phyloP scores from a whole-genome alignment of 2,329 filamentous ascomycete species.

The Ophiosphaerella narmari region DNA sequence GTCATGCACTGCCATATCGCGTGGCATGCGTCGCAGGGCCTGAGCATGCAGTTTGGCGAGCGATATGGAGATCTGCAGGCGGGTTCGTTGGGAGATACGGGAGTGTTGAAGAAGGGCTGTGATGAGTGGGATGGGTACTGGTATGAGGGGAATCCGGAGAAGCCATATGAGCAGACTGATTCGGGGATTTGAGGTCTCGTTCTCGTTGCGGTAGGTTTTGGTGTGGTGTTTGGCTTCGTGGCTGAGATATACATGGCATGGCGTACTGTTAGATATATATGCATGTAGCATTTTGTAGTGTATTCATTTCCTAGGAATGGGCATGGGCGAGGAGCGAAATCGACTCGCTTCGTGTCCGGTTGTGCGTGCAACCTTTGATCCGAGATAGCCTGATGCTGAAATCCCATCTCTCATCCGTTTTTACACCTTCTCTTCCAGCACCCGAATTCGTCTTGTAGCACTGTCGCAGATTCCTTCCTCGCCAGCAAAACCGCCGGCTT shows the following conservation, averaged over 20 bases:
- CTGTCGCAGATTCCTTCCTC: too few relatives aligned
- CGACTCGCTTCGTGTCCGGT: too few relatives aligned
- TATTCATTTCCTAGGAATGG: neutral
- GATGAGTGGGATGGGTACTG: slow-evolving; percentile 41
- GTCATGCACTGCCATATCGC: slow-evolving; percentile 44
- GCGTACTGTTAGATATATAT: neutral
- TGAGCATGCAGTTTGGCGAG: slow-evolving; percentile 61
- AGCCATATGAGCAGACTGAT: slow-evolving; percentile 41
- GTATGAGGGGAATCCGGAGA: slow-evolving; percentile 24
- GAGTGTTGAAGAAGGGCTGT: slow-evolving; percentile 33
- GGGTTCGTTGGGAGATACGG: slow-evolving; percentile 22
- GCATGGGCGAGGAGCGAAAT: too few relatives aligned
- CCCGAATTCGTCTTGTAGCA: too few relatives aligned
- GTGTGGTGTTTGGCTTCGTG: neutral
- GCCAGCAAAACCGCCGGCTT: too few relatives aligned
- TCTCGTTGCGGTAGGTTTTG: neutral
- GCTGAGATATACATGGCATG: too few relatives aligned
- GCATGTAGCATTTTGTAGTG: neutral
- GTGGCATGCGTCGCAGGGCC: slow-evolving; percentile 43
- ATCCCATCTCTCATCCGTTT: too few relatives aligned
- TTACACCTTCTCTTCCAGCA: too few relatives aligned
- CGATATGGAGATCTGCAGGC: slow-evolving; percentile 29
- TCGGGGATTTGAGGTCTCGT: slow-evolving; percentile 31
- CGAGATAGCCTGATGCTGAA: too few relatives aligned
- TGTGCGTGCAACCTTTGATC: too few relatives aligned